Base-by-base conservation (phyloP, 805 yeast genomes). In the Ascoidea asiatica region DNA sequence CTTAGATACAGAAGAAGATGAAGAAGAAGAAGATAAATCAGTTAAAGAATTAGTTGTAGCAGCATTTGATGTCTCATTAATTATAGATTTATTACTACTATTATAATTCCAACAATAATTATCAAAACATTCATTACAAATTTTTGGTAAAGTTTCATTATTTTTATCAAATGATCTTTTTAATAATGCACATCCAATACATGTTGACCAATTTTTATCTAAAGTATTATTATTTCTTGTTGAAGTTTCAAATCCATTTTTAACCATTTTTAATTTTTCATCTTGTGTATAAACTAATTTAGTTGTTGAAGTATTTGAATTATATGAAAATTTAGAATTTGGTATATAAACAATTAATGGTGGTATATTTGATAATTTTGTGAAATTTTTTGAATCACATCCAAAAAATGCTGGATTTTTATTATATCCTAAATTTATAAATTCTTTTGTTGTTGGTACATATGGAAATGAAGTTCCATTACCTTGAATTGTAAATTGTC, bases 171-270 rank as follows among this genome's bases (percentile, higher is more conserved):
- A 78, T 38, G 80, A 75, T 58, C 95, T 76, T 64, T 83, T 80
- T 46, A 84, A 67, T 40, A 85, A 71, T 7, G 92, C 95, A 67
- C 95, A 85, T 3, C 83, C 85, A 42, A 85, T 69, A 65, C 95
- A 85, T 5, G 77, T 72, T 37, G 73, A 64, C 78, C 83, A 85
- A 38, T 81, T 77, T 4, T 63, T 57, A 51, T 83, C 92, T 20
- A 79, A 55, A 13, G 92, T 80, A 36, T 75, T 61, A 56, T 84
- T 84, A 47, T 69, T 67, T 55, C 80, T 72, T 1, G 89, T 68
- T 13, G 79, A 72, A 13, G 73, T 69, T 52, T 82, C 84, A 56
- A 75, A 81, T 11, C 95, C 95, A 57, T 86, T 86, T 52, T 67
- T 61, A 46, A 85, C 72, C 66, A 85, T 70, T 0, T 70, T 65